Evolutionary conservation across 345 rosid species (phyloP), one percentile per base, ranked within the genome.

Genomic region (Eucalyptus cloeziana): DNA sequence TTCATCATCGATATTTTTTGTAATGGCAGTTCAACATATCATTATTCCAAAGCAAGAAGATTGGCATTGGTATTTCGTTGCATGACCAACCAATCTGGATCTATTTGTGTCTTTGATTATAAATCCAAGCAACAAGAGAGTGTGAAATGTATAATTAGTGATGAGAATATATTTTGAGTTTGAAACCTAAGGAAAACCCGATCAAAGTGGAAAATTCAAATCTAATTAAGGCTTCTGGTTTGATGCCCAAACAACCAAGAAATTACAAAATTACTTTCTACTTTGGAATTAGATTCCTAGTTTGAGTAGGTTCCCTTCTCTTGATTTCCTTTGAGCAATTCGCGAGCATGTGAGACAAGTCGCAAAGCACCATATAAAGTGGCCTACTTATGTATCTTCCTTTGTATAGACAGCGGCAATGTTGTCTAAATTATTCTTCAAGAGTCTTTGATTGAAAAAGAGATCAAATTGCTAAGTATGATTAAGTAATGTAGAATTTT

Each of bases 121-220:
- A 91, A 86, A 89, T 92, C 91, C 89, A 92, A 81, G 85, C 89
- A 87, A 54, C 89, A 92, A 11, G 93, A 92, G 7, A 91, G 90
- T 90, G 91, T 45, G 1, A 2, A 5, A 25, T 5, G 6, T 10
- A 58, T 24, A 24, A 58, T 58, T 10, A 54, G 58, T 8, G 58
- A 22, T 21, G 58, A 54, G 58, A 54, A 21, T 54, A 54, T 54
- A 54, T 54, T 54, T 54, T 54, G 58, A 54, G 25, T 54, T 54
- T 21, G 58, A 54, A 8, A 16, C 25, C 0, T 54, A 21, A 54
- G 10, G 25, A 22, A 21, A 58, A 58, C 1, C 13, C 6, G 3
- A 58, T 25, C 64, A 8, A 58, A 58, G 64, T 10, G 27, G 13
- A 58, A 58, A 25, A 58, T 58, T 24, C 27, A 25, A 25, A 10